Percentiles rank a stretch among this genome's conserved stretches.
phyloP scores from a whole-genome alignment of 306 rosid species.

The barrel medic (Medicago truncatula) region MtrunA17r5.0-ANR NC_053046.1:37316001-37316500 shows the following conservation, averaged over 20 bases:
- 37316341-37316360: too few species aligned
- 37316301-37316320: background rate
- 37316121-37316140: background rate
- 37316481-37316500: constrained; percentile 76
- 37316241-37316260: constrained; percentile 95
- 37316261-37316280: background rate
- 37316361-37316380: too few species aligned
- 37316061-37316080: constrained; percentile 54
- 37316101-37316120: background rate
- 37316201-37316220: constrained; percentile 86
- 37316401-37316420: too few species aligned
- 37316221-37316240: constrained; percentile 82
- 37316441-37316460: too few species aligned
- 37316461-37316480: constrained; percentile 77
- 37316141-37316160: background rate
- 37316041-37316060: constrained; percentile 75
- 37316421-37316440: too few species aligned
- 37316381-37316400: too few species aligned
- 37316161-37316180: background rate
- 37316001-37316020: constrained; percentile 69
- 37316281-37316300: constrained; percentile 3
- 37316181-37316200: background rate
- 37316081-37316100: background rate
- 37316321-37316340: too few species aligned
- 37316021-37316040: constrained; percentile 78